Evolutionary conservation across 768 basidiomycete species (phyloP).

Genomic region (Amanita pseudoporphyria): DNA sequence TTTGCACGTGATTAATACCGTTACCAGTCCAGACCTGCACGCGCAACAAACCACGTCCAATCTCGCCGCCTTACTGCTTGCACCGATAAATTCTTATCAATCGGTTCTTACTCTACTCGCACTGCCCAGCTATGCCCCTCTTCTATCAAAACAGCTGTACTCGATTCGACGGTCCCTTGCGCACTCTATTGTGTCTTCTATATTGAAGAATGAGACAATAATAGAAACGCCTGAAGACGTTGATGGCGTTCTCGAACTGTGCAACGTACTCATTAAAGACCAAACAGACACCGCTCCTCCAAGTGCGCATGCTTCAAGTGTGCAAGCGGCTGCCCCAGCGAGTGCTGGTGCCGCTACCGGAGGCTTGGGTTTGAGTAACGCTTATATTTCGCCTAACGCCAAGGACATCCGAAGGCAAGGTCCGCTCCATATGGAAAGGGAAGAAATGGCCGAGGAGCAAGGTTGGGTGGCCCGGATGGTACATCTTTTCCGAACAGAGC

Average conservation of each 20-base stretch:
- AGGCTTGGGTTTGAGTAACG: constrained; percentile 10
- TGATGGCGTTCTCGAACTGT: constrained; percentile 85
- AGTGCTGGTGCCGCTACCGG: neutral
- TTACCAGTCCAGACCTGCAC: constrained; percentile 73
- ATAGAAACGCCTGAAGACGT: constrained; percentile 94
- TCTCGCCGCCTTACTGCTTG: constrained; percentile 84
- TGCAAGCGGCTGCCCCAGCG: constrained; percentile 7
- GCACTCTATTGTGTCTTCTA: constrained; percentile 88
- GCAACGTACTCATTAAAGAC: constrained; percentile 87
- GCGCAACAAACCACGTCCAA: constrained; percentile 80
- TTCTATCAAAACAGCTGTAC: constrained; percentile 81
- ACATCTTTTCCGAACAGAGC: constrained; percentile 86
- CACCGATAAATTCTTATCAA: constrained; percentile 94
- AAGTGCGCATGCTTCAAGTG: constrained; percentile 3
- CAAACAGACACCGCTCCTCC: constrained; percentile 43
- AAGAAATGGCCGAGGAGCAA: constrained; percentile 96
- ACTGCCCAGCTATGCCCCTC: constrained; percentile 79
- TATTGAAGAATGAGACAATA: constrained; percentile 94
- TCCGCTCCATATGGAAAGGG: constrained; percentile 57
- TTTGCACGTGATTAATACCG: neutral
- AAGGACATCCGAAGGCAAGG: constrained; percentile 48
- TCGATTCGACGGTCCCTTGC: constrained; percentile 87
- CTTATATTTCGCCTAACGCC: constrained; percentile 24
- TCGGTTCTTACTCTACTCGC: constrained; percentile 97
- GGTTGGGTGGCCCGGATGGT: constrained; percentile 99